Evolutionary conservation across 352 stramenopile genomes (phyloP).

Genomic region (Phytophthora constricta): DNA sequence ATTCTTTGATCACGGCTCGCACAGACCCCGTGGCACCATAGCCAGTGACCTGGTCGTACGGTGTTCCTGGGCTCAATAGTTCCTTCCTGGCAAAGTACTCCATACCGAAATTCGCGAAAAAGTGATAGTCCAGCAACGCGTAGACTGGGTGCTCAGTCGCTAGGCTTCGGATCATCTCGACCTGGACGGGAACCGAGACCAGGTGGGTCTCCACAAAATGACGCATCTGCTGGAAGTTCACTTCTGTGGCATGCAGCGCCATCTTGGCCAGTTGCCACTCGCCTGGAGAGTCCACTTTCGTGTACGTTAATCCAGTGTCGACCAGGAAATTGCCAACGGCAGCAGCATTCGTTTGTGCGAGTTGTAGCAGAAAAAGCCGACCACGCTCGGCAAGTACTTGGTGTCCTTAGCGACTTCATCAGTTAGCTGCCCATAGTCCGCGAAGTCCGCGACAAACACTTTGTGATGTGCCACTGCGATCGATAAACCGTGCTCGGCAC

Average conservation of each 20-base stretch:
- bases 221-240: conserved; percentile 35
- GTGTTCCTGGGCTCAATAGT: conserved; percentile 34
- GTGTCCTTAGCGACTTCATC: conserved; percentile 16
- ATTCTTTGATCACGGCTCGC: conserved; percentile 33
- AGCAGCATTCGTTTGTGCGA: conserved; percentile 23
- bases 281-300: conserved; percentile 25
- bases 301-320: conserved; percentile 32
- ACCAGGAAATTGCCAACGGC: conserved; percentile 42
- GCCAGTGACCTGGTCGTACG: conserved; percentile 43
- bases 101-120: conserved; percentile 44
- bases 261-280: conserved; percentile 54
- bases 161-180: conserved; percentile 49
- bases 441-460: conserved; percentile 40
- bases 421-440: conserved; percentile 22
- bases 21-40: conserved; percentile 43
- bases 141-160: conserved; percentile 39
- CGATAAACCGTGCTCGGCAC: conserved; percentile 13
- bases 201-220: conserved; percentile 15
- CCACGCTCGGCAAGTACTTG: conserved; percentile 42
- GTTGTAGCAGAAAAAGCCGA: conserved; percentile 50
- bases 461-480: conserved; percentile 19
- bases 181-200: conserved; percentile 43
- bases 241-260: conserved; percentile 41
- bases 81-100: conserved; percentile 37
- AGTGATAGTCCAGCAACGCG: conserved; percentile 49